Conservation (phyloP, 176 grass and related monocot species). For the Cenchrus americanus region DNA sequence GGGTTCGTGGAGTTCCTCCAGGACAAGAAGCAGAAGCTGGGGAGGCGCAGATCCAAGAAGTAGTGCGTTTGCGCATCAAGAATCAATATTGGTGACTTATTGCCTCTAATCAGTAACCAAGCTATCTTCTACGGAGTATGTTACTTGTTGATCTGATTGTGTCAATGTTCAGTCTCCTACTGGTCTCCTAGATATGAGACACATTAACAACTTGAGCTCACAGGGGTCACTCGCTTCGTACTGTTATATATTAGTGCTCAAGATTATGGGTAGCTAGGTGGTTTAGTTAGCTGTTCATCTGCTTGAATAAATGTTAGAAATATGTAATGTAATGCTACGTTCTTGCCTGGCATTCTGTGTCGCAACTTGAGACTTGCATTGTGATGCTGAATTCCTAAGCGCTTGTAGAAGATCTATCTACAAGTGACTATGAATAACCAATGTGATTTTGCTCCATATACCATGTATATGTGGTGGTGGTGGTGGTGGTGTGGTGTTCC, state of each 20-base stretch:
- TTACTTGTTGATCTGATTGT: not conserved
- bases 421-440: not conserved
- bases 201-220: not conserved
- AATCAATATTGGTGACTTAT: not conserved
- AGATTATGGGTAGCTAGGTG: not conserved
- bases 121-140: not conserved
- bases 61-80: not conserved
- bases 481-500: no score
- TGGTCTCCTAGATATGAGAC: not conserved
- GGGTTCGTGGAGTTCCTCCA: conserved; percentile 12
- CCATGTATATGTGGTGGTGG: not conserved
- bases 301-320: not conserved
- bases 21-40: conserved; percentile 12
- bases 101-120: not conserved
- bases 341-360: not conserved
- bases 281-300: not conserved
- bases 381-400: not conserved
- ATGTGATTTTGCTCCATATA: not conserved
- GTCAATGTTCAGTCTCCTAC: not conserved
- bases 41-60: not conserved
- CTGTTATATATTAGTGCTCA: not conserved
- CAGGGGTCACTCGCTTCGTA: not conserved
- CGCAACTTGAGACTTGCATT: not conserved
- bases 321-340: not conserved
- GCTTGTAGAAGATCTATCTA: not conserved